Base-by-base conservation (phyloP, 2,329 filamentous ascomycete species). In the Paracoccidioides lutzii region DNA sequence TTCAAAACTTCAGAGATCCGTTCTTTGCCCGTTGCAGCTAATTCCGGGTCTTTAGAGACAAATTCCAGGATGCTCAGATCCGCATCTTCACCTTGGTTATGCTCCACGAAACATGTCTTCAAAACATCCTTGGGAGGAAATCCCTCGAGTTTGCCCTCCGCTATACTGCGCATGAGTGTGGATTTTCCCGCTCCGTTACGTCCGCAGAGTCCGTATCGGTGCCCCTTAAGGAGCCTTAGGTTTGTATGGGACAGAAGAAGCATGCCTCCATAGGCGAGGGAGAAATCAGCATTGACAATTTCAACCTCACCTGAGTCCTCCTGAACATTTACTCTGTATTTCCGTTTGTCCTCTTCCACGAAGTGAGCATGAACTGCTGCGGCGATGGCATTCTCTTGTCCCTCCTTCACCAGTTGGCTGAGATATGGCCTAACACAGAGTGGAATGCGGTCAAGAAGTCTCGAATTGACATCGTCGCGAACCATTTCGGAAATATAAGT, bases 111-210 rank as follows among this genome's bases (percentile, higher is more conserved):
- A 75, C 91, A 97, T 9, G 91, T 97, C 65, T 88, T 87, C 65
- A 98, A 83, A 58, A 90, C 85, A 61, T 96, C 90, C 69, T 93
- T 90, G 14, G 89, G 78, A 41, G 93, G 93, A 76, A 98, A 98
- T 7, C 93, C 93, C 73, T 98, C 93, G 3, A 98, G 81, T 78
- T 98, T 98, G 67, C 90, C 91, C 58, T 86, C 86, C 52, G 93
- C 88, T 65, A 98, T 98, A 70, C 87, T 90, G 69, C 89, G 88
- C 93, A 98, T 97, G 57, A 98, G 81, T 1, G 93, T 98, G n/a
- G 93, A 97, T 76, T 98, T 98, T 68, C 93, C 93, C 56, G 90
- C 90, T 76, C 93, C 93, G 71, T 98, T 98, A 65, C 91, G 87
- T 65, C 93, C 93, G 66, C 91, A 96, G 15, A 98, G 87, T 70